Percentiles rank a stretch among this genome's conserved stretches.
Evolutionary conservation across 2,329 filamentous ascomycete species (phyloP).

Genomic region (Calonectria hawksworthii): DNA sequence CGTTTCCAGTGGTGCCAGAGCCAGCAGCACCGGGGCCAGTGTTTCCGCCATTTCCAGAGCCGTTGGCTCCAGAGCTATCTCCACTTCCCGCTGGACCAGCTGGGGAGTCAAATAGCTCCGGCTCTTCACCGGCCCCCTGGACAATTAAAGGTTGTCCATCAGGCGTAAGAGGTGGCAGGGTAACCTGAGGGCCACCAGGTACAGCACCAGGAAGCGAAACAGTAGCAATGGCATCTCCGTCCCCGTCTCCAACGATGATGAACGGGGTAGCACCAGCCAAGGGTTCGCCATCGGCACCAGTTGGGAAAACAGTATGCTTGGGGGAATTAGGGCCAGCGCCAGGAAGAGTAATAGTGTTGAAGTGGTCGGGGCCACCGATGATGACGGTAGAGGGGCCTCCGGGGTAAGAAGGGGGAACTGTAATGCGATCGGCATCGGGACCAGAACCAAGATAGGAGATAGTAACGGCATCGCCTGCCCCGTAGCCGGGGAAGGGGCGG

Average conservation of each 20-base stretch:
- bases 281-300: slow-evolving; percentile 33
- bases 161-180: slow-evolving; percentile 12
- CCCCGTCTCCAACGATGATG: neutral
- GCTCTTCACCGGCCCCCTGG: slow-evolving; percentile 1
- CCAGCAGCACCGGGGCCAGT: neutral
- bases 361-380: slow-evolving; percentile 31
- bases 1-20: neutral
- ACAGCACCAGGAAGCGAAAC: slow-evolving; percentile 24
- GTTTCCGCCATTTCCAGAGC: neutral
- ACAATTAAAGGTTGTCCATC: slow-evolving; percentile 13
- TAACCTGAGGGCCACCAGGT: slow-evolving; percentile 16
- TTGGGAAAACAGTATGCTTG: slow-evolving; percentile 34
- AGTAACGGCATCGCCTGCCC: neutral
- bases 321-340: slow-evolving; percentile 23
- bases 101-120: neutral
- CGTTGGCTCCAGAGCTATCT: neutral
- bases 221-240: neutral
- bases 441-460: slow-evolving; percentile 3
- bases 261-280: slow-evolving; percentile 25
- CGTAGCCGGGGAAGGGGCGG: neutral
- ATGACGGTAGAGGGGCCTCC: slow-evolving; percentile 33
- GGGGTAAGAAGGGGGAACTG: slow-evolving; percentile 10
- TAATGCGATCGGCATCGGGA: neutral
- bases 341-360: slow-evolving; percentile 29
- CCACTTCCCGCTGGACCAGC: neutral